Evolutionary conservation across 176 grass and related monocot genomes (phyloP), one percentile per base, ranked within the genome.

Genomic region (Pharus latifolius): DNA sequence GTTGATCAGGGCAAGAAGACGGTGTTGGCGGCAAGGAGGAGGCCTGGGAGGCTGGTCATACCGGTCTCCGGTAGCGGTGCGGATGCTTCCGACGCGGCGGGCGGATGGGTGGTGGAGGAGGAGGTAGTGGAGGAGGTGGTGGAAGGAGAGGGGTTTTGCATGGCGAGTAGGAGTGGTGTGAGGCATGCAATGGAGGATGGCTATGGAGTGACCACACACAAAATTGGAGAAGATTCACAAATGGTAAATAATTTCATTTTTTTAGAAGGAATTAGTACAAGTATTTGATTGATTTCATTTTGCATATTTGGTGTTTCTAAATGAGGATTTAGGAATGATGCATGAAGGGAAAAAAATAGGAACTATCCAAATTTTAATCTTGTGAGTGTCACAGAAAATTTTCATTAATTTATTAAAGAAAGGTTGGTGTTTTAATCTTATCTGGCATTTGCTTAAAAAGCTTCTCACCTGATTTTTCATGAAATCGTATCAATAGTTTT

Each of bases 161-260:
- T 98, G 70, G 82, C 80, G 10, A 80, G 80, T 32, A 93, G 64
- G 67, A 90, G 73, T 29, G 94, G 94, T 13, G 41, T 49, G 2
- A 80, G 89, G 42, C 80, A 77, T 71, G 81, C 68, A n/a, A 98
- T 91, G 87, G 94, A 98, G 65, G 94, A 98, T 56, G 90, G 78
- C 2, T 91, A 90, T 30, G 67, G 75, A 0, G 70, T 77, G 7
- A 57, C 76, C 38, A 64, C 86, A n/a, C 19, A 63, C 14, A 48
- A 80, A 10, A 50, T 46, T 20, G n/a, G 33, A 28, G 78, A 67
- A 38, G 29, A 72, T 45, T 78, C 81, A 27, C 65, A 85, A 34
- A 35, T 87, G 94, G 89, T 98, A 89, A 78, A 30, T 53, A 0
- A 10, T 20, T 25, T 49, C 11, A 30, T 33, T 26, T 41, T 24